Evolutionary conservation across 192 early-diverging fungal genomes (phyloP), one percentile per base, ranked within the genome.

Genomic region (Chytriomyces sp.): DNA sequence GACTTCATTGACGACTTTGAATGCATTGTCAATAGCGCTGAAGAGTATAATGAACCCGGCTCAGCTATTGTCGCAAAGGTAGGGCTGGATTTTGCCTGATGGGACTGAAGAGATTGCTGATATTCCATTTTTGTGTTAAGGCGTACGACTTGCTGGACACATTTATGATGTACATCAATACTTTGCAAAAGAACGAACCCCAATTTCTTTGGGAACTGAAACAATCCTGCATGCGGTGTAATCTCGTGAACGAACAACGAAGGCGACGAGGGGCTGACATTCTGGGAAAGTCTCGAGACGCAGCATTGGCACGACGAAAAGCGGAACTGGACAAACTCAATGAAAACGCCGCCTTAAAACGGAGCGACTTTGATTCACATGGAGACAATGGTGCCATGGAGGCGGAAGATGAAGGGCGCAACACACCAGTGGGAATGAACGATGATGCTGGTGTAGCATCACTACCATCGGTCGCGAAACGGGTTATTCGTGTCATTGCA

Each of bases 1-100:
- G 81, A 81, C 35, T 89, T 81, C 50, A 61, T 85, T 5, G 72
- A 70, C 2, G 87, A 89, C 47, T 78, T 89, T n/a, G 76, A 75
- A 13, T 61, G 77, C n/a, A 79, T 86, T 18, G 78, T 75, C 11
- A 28, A 71, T n/a, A 81, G 81, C 43, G 74, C 74, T 10, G 64
- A 81, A 48, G 64, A 72, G 5, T 83, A 74, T 48, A 64, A 82
- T 50, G 72, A 69, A 8, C 28, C 50, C 3, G 26, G 20, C 2
- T 69, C 67, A 8, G 66, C 67, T 11, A 77, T 77, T 20, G 67
- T 77, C 45, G 66, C 26, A 35, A 77, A 77, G 75, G 75, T 76
- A 43, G 5, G 64, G 10, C 2, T 72, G 13, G 18, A 11, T 18
- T 20, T 20, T 47, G 0, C 18, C 35, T 74, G 61, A 35, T 35